phyloP scores from a whole-genome alignment of 352 stramenopile genomes.

The Globisporangium canariense region DNA sequence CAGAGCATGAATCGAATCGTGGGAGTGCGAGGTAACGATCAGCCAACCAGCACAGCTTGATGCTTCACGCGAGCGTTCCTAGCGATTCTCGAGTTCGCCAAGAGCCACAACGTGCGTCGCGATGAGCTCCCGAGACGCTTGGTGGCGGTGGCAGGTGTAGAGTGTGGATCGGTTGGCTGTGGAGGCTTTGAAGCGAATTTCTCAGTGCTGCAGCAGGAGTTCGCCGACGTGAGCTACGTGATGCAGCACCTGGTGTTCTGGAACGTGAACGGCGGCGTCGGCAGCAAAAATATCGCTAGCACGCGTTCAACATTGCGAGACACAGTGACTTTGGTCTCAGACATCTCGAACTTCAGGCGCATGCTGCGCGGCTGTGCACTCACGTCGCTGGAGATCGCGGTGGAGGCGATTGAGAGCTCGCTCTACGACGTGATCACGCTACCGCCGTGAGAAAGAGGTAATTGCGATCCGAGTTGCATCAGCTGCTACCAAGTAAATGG shows the following conservation, averaged over 20 bases:
- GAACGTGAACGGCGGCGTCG: conserved; percentile 52
- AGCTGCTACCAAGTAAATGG: too few species aligned
- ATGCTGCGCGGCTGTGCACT: conserved; percentile 11
- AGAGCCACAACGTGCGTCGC: neutral
- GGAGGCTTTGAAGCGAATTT: conserved; percentile 32
- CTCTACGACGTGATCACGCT: conserved; percentile 41
- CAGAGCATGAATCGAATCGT: neutral
- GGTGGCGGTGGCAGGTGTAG: neutral
- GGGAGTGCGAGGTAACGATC: neutral
- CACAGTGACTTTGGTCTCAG: conserved; percentile 38
- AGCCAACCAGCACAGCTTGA: neutral
- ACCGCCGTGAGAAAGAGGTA: conserved; percentile 2
- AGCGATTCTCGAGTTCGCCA: neutral
- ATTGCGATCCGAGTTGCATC: too few species aligned
- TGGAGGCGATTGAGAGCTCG: conserved; percentile 15
- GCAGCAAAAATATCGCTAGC: conserved; percentile 4
- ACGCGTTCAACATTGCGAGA: conserved; percentile 7
- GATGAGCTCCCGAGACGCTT: neutral
- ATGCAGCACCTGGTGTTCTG: conserved; percentile 67
- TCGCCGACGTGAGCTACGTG: conserved; percentile 24
- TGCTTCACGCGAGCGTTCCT: neutral
- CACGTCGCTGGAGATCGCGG: conserved; percentile 1
- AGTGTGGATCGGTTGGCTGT: conserved; percentile 50
- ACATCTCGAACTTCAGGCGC: conserved; percentile 39
- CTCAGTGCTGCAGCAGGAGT: conserved; percentile 28